Evolutionary conservation across 306 rosid species (phyloP).

Genomic region (Pachyrhizus erosus): DNA sequence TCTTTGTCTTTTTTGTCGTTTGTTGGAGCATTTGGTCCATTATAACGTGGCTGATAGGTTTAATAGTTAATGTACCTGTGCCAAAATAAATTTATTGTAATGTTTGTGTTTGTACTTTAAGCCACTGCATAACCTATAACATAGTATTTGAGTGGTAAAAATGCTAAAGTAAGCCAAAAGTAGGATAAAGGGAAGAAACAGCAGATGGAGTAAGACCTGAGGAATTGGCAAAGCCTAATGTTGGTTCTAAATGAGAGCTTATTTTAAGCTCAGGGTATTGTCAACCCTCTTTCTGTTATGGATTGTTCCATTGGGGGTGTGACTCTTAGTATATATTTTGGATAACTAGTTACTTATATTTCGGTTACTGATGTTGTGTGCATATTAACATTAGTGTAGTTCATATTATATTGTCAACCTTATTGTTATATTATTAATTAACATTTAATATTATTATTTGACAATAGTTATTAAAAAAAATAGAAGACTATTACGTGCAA

Average conservation of each 20-base stretch:
- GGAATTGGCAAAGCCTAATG: background rate
- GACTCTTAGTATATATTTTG: background rate
- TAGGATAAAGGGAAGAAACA: slow-evolving; percentile 2
- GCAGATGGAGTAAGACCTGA: background rate
- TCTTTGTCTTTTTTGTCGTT: slow-evolving; percentile 50
- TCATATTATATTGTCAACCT: too few species aligned
- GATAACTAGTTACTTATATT: background rate
- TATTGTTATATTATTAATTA: too few species aligned
- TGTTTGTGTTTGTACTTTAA: slow-evolving; percentile 19
- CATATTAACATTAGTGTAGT: background rate
- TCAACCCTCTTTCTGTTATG: background rate
- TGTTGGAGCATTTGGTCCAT: slow-evolving; percentile 60
- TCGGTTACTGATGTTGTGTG: background rate
- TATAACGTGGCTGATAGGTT: slow-evolving; percentile 58
- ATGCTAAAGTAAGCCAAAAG: slow-evolving; percentile 14
- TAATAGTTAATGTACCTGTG: slow-evolving; percentile 47
- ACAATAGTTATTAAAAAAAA: too few species aligned
- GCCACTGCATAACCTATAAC: too few species aligned
- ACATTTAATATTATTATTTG: too few species aligned
- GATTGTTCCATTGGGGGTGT: background rate
- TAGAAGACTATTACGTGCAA: too few species aligned
- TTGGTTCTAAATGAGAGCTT: background rate
- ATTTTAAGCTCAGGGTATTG: background rate
- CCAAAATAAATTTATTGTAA: slow-evolving; percentile 43
- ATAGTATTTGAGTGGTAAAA: slow-evolving; percentile 6